Evolutionary conservation across 495 filamentous ascomycete genomes (phyloP), one percentile per base, ranked within the genome.

Genomic region (Podospora bellae-mahoneyi): DNA sequence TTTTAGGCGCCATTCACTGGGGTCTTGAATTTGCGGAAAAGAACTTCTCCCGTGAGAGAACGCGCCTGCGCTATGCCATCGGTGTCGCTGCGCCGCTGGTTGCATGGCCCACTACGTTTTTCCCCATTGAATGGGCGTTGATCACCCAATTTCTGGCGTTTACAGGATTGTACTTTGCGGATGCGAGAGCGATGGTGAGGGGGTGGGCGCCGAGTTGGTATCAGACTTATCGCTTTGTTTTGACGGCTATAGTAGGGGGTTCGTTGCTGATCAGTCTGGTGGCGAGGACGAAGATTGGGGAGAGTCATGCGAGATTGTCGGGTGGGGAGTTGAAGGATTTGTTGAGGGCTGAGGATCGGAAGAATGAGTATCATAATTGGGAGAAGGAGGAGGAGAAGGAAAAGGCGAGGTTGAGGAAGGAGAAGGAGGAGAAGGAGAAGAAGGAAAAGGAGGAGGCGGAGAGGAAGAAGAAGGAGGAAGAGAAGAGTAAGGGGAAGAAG

Each of bases 1-100:
- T 98, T 85, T 87, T 99, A 26, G 95, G 95, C 61, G 95, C 96
- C 48, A 88, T 97, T 73, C 95, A 99, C 79, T 98, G 96, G 96
- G 84, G 81, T 87, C 88, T 83, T 84, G 94, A 80, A 87, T 94
- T 74, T 78, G 86, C 77, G 83, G 82, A 82, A 59, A 81, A 80
- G 69, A 55, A 64, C n/a, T 68, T 77, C 2, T 61, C 69, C 18
- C 68, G 20, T 2, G 69, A 72, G 9, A 81, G 81, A 20, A 80
- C 78, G 5, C 72, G 75, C 0, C 80, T 84, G 64, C 90, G 95
- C 63, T 99, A 97, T 76, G 88, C 87, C 30, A 86, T 93, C 68
- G 95, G 94, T 70, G 87, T 97, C 20, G 69, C 92, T 64, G 91
- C 93, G 15, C 90, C 96, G 2, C 88, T 90, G 54, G 79, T 96